A percentile compares a stretch with the other conserved stretches of the same genome.
Conservation (phyloP, 805 yeast genomes). For the Yamadazyma kitorensis region DNA sequence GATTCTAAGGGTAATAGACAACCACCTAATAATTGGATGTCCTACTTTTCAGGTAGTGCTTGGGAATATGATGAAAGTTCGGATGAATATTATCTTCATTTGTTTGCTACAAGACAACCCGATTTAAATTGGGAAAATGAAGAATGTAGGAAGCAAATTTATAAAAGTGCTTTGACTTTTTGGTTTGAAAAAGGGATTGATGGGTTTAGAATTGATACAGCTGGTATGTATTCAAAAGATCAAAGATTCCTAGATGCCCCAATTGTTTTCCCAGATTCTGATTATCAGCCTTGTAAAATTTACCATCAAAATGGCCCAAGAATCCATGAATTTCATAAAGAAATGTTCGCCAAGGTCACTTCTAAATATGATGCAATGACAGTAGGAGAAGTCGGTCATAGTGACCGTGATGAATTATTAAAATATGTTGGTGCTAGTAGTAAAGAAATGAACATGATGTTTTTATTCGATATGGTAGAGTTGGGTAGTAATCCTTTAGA, state of each 20-base stretch:
- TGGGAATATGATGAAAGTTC: conserved; percentile 57
- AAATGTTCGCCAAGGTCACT: conserved; percentile 43
- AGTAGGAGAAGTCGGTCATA: conserved; percentile 56
- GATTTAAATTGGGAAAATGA: conserved; percentile 62
- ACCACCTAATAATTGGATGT: conserved; percentile 60
- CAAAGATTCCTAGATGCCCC: conserved; percentile 49
- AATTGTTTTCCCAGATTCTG: conserved; percentile 37
- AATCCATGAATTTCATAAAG: conserved; percentile 57
- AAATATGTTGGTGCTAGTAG: conserved; percentile 40
- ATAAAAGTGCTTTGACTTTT: conserved; percentile 46
- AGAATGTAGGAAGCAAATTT: conserved; percentile 35
- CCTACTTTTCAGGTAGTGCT: conserved; percentile 53
- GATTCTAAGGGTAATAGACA: conserved; percentile 46
- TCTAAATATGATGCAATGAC: conserved; percentile 52
- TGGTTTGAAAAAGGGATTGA: conserved; percentile 59
- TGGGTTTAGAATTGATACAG: conserved; percentile 60
- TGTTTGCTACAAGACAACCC: conserved; percentile 55
- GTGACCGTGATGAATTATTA: conserved; percentile 38
- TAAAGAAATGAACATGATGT: conserved; percentile 38
- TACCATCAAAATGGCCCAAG: conserved; percentile 49
- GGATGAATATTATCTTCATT: conserved; percentile 53
- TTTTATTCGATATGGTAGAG: conserved; percentile 33
- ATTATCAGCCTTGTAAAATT: conserved; percentile 39
- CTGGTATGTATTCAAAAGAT: conserved; percentile 51
- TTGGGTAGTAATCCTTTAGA: conserved; percentile 38